Percentiles rank a stretch among this genome's conserved stretches.
These are phyloP conservation scores for Sugiyamaella floridensis DNA, from an alignment of 805 yeast genomes.

Conservation along the genomic window DNA sequence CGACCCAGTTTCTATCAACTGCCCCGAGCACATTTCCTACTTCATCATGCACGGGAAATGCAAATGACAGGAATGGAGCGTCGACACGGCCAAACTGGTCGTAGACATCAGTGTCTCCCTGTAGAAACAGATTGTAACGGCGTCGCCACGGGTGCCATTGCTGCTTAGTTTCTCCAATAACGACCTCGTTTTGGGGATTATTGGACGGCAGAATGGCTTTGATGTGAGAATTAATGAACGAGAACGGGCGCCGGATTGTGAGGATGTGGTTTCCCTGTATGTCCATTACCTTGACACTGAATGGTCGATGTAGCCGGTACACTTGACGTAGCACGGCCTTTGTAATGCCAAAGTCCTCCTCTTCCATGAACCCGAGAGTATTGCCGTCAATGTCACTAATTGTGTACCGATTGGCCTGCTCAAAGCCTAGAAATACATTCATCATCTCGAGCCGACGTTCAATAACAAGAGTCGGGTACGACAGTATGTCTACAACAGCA, in stretches of 20 bases:
- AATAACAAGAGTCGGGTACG: conserved; percentile 77
- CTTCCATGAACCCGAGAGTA: conserved; percentile 73
- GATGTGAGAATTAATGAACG: conserved; percentile 83
- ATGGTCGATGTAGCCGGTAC: conserved; percentile 78
- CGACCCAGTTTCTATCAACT: conserved; percentile 92
- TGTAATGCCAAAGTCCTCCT: conserved; percentile 64
- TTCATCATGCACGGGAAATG: conserved; percentile 67
- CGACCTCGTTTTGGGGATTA: conserved; percentile 35
- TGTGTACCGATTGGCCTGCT: conserved; percentile 74
- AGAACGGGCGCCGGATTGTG: conserved; percentile 70
- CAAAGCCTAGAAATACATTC: conserved; percentile 83
- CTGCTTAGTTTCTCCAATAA: conserved; percentile 83
- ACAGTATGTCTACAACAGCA: conserved; percentile 54
- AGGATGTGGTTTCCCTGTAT: conserved; percentile 29
- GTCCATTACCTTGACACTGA: conserved; percentile 33
- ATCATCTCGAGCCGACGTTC: conserved; percentile 84
- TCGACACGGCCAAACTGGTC: conserved; percentile 84
- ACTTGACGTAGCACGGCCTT: conserved; percentile 76
- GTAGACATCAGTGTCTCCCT: conserved; percentile 36
- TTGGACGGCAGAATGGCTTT: conserved; percentile 55
- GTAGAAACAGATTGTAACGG: conserved; percentile 65
- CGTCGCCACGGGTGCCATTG: conserved; percentile 96
- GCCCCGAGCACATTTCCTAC: conserved; percentile 56
- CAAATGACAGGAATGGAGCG: conserved; percentile 79
- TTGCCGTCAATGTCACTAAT: conserved; percentile 69